Conservation (phyloP, 1,284 basidiomycete species). For the Cryptococcus sp. region DNA sequence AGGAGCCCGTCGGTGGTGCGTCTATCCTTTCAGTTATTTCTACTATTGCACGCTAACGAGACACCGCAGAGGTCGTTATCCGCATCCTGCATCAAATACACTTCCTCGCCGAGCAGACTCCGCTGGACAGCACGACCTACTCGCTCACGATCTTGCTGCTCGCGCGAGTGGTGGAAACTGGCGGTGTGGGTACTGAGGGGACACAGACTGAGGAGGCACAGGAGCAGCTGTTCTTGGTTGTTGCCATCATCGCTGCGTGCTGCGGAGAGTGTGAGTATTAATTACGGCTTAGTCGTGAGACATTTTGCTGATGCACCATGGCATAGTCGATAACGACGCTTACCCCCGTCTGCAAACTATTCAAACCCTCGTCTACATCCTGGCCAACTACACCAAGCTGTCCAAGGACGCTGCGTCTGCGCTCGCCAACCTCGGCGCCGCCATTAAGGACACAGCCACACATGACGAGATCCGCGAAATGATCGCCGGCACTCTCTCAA, state of each 20-base stretch:
- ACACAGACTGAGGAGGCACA: conserved; percentile 68
- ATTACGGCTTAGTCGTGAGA: conserved; percentile 7
- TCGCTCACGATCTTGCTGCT: conserved; percentile 78
- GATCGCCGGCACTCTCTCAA: conserved; percentile 71
- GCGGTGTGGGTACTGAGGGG: conserved; percentile 61
- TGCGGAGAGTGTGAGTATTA: conserved; percentile 69
- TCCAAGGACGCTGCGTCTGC: conserved; percentile 82
- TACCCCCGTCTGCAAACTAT: conserved; percentile 75
- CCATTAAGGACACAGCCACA: conserved; percentile 67
- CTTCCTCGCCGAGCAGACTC: conserved; percentile 72
- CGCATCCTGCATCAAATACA: conserved; percentile 85
- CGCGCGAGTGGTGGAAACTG: conserved; percentile 63
- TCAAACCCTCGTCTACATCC: conserved; percentile 68
- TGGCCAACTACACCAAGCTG: conserved; percentile 74
- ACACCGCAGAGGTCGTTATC: conserved; percentile 63
- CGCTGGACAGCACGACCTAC: conserved; percentile 82
- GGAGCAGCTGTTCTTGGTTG: conserved; percentile 80
- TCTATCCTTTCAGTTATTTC: conserved; percentile 2
- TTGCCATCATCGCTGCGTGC: conserved; percentile 86
- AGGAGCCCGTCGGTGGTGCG: conserved; percentile 68
- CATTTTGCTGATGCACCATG: neutral
- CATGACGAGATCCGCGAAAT: conserved; percentile 64
- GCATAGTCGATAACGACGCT: conserved; percentile 60
- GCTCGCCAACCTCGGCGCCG: conserved; percentile 77
- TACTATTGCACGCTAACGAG: conserved; percentile 1